Percentiles rank a stretch among this genome's conserved stretches.
Evolutionary conservation across 2,329 filamentous ascomycete genomes (phyloP).

Genomic region (Epichloe brachyelytri): DNA sequence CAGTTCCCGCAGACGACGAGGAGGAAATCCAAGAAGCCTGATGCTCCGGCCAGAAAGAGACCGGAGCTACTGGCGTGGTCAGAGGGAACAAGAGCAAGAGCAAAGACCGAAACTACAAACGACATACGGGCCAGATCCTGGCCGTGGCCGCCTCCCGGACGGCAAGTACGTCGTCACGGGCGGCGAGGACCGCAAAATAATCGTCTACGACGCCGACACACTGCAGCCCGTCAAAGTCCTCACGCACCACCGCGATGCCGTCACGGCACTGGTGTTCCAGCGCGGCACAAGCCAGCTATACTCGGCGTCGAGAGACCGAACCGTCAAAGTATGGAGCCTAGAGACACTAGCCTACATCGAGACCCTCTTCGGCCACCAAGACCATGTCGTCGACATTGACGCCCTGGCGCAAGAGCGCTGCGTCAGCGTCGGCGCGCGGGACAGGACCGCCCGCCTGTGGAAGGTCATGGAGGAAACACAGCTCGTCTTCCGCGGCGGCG

Average conservation of each 20-base stretch:
- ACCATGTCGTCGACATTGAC: constrained; percentile 73
- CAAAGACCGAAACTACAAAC: constrained; percentile 53
- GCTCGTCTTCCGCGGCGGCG: constrained; percentile 84
- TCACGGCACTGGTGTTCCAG: constrained; percentile 76
- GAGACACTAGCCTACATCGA: constrained; percentile 90
- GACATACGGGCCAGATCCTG: constrained; percentile 70
- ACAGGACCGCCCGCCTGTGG: constrained; percentile 87
- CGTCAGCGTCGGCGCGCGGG: constrained; percentile 78
- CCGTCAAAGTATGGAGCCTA: constrained; percentile 89
- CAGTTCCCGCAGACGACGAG: constrained; percentile 47
- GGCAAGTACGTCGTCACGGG: constrained; percentile 88
- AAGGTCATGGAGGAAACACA: constrained; percentile 94
- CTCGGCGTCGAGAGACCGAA: constrained; percentile 79
- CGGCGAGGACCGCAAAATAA: constrained; percentile 68
- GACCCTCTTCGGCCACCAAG: constrained; percentile 92
- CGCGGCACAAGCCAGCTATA: constrained; percentile 85
- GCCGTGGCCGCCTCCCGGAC: constrained; percentile 78
- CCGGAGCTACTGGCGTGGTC: constrained; percentile 50
- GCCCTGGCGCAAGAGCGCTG: constrained; percentile 78
- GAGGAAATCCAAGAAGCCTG: constrained; percentile 44
- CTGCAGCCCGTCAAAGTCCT: constrained; percentile 73
- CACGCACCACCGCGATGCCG: constrained; percentile 78
- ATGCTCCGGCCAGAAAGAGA: constrained; percentile 44
- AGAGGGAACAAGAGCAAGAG: constrained; percentile 48
- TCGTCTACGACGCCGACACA: constrained; percentile 75